A percentile compares a stretch with the other conserved stretches of the same genome.
Conservation (phyloP, 2,329 filamentous ascomycete genomes). For the Neofusicoccum laricinum region DNA sequence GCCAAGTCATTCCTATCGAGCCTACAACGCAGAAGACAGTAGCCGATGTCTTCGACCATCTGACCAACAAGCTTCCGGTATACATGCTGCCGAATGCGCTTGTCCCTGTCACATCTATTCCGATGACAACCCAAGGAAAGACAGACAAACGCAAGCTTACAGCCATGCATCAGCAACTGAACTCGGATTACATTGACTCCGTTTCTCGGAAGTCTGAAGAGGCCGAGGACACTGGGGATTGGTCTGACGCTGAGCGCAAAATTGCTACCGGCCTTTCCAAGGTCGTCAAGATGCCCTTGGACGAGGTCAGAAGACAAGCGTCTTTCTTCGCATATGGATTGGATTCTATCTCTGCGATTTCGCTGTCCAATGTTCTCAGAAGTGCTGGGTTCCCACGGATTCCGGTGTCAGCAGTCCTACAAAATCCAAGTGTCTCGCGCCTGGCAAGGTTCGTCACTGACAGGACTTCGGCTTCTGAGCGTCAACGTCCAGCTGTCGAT, state of each 20-base stretch:
- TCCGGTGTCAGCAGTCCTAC: conserved; percentile 68
- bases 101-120: conserved; percentile 66
- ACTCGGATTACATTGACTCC: conserved; percentile 44
- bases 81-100: conserved; percentile 81
- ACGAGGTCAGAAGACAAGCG: conserved; percentile 59
- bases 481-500: not conserved
- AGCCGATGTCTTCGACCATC: conserved; percentile 50
- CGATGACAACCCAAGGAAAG: conserved; percentile 73
- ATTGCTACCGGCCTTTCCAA: conserved; percentile 57
- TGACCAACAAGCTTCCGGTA: conserved; percentile 58
- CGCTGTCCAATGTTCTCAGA: conserved; percentile 59
- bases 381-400: conserved; percentile 47
- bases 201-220: conserved; percentile 33
- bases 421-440: conserved; percentile 62
- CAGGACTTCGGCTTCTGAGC: not conserved
- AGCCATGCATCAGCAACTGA: conserved; percentile 47
- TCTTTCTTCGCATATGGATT: conserved; percentile 77
- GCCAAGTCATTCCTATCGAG: conserved; percentile 40
- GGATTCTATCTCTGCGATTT: conserved; percentile 80
- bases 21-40: conserved; percentile 23
- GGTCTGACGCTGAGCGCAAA: conserved; percentile 54
- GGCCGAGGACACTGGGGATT: conserved; percentile 38
- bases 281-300: conserved; percentile 45
- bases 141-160: conserved; percentile 60
- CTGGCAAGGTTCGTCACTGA: conserved; percentile 41